Base-by-base conservation (phyloP, 129 eudicot species). In the Mikania micrantha region DNA sequence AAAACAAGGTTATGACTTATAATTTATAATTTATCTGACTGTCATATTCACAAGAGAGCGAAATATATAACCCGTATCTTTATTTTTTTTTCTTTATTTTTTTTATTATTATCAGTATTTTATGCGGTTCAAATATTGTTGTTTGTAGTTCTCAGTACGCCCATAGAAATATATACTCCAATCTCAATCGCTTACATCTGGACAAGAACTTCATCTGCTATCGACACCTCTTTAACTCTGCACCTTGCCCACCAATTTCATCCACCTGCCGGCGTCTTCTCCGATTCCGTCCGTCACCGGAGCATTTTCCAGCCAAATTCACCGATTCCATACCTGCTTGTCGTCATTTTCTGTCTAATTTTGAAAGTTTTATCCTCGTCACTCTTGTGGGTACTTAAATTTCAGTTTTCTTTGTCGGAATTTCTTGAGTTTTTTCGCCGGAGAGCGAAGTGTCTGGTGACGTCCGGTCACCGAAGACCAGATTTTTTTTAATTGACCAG, bases 361-460 rank as follows among this genome's bases (percentile, higher is more conserved):
- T 45, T 45, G 52, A 22, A 21, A 9, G 4, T 16, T 5, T 16
- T 16, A 4, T 28, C 4, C 32, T 28, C 32, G 32, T 28, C 32
- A 28, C 4, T 28, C 2, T 28, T 28, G 32, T 2, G 32, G 32
- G 32, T n/a, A n/a, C n/a, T n/a, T n/a, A n/a, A n/a, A n/a, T n/a
- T n/a, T n/a, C n/a, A n/a, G n/a, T n/a, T n/a, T n/a, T 28, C 4
- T 28, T 28, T 28, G 32, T 28, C 32, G 32, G 32, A 4, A 28
- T 28, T 28, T 5, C 60, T 11, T 8, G 48, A 19, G 20, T 17
- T 12, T 7, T 19, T 24, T 35, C 64, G 61, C 77, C 79, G 74
- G 75, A 72, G 45, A 47, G 71, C 36, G 62, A 34, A 11, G 31
- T 62, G 61, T 16, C 77, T 76, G 81, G 84, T 36, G 53, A 53